Evolutionary conservation across 148 eudicot genomes (phyloP).

Genomic region (Diospyros kaki): DNA sequence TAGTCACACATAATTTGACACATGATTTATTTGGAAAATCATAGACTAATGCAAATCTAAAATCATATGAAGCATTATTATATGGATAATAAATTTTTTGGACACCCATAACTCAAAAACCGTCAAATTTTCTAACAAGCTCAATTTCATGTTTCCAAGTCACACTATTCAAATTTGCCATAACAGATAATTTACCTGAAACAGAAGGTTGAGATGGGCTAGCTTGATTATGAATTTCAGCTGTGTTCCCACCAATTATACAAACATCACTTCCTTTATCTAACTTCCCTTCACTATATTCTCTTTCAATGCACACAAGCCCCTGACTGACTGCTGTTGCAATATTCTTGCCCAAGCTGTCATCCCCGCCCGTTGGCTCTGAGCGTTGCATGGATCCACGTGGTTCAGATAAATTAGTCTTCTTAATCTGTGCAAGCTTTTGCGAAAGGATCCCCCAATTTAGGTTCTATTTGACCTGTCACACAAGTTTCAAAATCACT

Average conservation of each 20-base stretch:
- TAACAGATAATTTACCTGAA: constrained; percentile 18
- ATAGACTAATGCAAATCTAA: too few relatives aligned
- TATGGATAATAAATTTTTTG: too few relatives aligned
- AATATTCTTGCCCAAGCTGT: constrained; percentile 14
- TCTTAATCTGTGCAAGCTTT: constrained; percentile 23
- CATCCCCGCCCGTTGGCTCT: constrained; percentile 19
- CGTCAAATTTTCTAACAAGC: too few relatives aligned
- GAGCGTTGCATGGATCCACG: constrained; percentile 31
- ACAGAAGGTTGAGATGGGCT: constrained; percentile 32
- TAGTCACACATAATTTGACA: too few relatives aligned
- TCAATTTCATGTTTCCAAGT: too few relatives aligned
- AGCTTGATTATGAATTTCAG: constrained; percentile 21
- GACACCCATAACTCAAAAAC: too few relatives aligned
- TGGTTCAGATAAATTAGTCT: constrained; percentile 23
- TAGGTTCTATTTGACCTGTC: constrained; percentile 27
- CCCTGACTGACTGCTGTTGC: constrained; percentile 24
- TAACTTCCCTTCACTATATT: not conserved
- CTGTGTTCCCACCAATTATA: constrained; percentile 14
- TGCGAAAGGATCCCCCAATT: constrained; percentile 29
- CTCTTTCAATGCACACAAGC: constrained; percentile 24
- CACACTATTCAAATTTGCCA: too few relatives aligned
- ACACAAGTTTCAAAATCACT: constrained; percentile 26
- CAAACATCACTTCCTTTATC: constrained; percentile 24
- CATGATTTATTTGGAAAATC: too few relatives aligned
- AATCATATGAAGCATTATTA: too few relatives aligned